Evolutionary conservation across 805 yeast species (phyloP), one percentile per base, ranked within the genome.

Genomic region (Diddensiella santjacobensis): DNA sequence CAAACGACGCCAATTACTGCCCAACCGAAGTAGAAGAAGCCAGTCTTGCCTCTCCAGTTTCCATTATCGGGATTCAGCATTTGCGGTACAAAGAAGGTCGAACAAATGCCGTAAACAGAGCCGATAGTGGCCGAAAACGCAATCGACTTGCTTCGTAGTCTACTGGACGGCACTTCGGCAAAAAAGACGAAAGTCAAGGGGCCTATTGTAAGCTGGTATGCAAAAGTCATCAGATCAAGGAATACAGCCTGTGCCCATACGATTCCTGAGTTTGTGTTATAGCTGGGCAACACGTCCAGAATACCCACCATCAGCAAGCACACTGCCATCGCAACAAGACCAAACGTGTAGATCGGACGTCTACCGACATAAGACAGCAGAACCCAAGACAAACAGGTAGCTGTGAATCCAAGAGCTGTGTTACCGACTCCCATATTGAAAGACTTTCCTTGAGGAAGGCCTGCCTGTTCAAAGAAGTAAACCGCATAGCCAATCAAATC

Each of bases 381-480:
- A 35, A 46, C 35, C 50, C 51, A 42, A 5, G 59, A 33, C n/a
- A 39, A 18, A 23, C 45, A 20, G 29, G 76, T 68, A 42, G 78
- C 78, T 24, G 68, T 47, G 40, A 73, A 59, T 35, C 78, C 80
- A 47, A 75, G 60, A 41, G 62, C 65, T 53, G 74, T 75, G 54
- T 71, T 74, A 44, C 75, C 66, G 47, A 76, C 70, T 4, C 44
- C 50, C 50, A 47, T 47, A 20, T 72, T 69, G 62, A 74, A 77
- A 2, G 80, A 65, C 56, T 58, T 17, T 8, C 8, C 19, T 5
- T 23, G 17, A 19, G 30, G 17, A 29, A 48, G 29, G 18, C 61
- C 59, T 11, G 80, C 79, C 56, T 74, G 75, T 39, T 56, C 57
- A 53, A 71, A 74, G 62, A 77, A 77, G 54, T 77, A 76, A 10